Evolutionary conservation across 2,329 filamentous ascomycete genomes (phyloP).

Genomic region (Pseudogymnoascus pannorum): DNA sequence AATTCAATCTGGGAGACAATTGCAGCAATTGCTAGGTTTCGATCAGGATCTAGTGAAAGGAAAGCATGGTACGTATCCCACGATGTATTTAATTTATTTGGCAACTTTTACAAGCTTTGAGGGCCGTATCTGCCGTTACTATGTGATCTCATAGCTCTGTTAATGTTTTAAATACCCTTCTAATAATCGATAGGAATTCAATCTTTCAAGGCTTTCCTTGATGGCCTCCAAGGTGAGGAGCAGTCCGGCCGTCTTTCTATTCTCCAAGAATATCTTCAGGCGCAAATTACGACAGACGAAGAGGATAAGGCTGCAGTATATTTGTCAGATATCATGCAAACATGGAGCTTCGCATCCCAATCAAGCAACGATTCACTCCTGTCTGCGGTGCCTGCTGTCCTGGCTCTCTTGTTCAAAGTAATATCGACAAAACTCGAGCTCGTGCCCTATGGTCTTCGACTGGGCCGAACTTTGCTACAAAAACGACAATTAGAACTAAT

Average conservation of each 20-base stretch:
- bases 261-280: constrained; percentile 61
- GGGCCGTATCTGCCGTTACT: background rate
- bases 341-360: constrained; percentile 76
- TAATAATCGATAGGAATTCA: constrained; percentile 45
- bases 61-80: constrained; percentile 49
- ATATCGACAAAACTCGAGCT: constrained; percentile 69
- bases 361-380: constrained; percentile 74
- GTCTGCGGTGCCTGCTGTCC: constrained; percentile 70
- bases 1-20: constrained; percentile 55
- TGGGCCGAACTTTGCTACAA: constrained; percentile 77
- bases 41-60: constrained; percentile 61
- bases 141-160: background rate
- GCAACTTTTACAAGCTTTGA: background rate
- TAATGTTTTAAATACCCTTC: background rate
- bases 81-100: background rate
- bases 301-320: constrained; percentile 55
- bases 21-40: constrained; percentile 62
- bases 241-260: constrained; percentile 48
- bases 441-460: constrained; percentile 63
- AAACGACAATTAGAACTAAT: constrained; percentile 75
- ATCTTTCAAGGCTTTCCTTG: constrained; percentile 64
- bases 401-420: constrained; percentile 74
- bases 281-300: constrained; percentile 41
- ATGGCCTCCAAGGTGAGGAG: constrained; percentile 50
- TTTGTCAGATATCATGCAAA: constrained; percentile 74